phyloP scores from a whole-genome alignment of 2,329 filamentous ascomycete genomes.

The Claviceps pazoutovae region DNA sequence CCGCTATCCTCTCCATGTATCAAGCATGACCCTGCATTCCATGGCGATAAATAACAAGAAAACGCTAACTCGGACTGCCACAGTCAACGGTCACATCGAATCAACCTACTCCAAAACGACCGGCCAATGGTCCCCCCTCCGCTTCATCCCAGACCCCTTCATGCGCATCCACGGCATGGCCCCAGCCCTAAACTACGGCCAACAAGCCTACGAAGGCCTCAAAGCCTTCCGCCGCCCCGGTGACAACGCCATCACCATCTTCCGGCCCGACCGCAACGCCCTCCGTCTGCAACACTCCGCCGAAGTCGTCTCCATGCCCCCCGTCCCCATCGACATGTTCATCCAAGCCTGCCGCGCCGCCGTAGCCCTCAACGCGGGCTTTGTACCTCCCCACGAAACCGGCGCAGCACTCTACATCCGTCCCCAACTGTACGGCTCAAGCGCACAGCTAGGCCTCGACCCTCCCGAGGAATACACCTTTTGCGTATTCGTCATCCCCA shows the following conservation, averaged over 20 bases:
- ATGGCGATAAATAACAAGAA: no score
- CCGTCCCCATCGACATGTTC: constrained; percentile 65
- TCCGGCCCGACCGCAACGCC: constrained; percentile 79
- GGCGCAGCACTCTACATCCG: constrained; percentile 89
- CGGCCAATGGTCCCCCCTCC: constrained; percentile 61
- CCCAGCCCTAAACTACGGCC: constrained; percentile 88
- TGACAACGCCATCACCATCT: constrained; percentile 61
- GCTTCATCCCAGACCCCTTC: constrained; percentile 71
- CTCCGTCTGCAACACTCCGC: constrained; percentile 73
- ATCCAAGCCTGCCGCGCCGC: constrained; percentile 63
- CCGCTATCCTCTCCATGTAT: no score
- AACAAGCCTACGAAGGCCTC: constrained; percentile 96
- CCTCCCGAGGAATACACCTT: constrained; percentile 90
- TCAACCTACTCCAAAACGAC: constrained; percentile 65
- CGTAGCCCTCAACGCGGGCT: constrained; percentile 78
- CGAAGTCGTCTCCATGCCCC: constrained; percentile 68
- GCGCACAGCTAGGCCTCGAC: constrained; percentile 71
- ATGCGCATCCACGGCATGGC: constrained; percentile 90
- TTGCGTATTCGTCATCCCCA: constrained; percentile 77
- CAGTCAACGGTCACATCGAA: constrained; percentile 90
- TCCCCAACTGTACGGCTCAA: constrained; percentile 75
- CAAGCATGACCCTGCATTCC: no score
- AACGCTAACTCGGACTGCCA: not conserved
- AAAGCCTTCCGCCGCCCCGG: constrained; percentile 79
- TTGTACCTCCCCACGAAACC: constrained; percentile 77